These are phyloP conservation scores for Asterochloris erici DNA, from an alignment of 139 green algal species.

Conservation along the genomic window DNA sequence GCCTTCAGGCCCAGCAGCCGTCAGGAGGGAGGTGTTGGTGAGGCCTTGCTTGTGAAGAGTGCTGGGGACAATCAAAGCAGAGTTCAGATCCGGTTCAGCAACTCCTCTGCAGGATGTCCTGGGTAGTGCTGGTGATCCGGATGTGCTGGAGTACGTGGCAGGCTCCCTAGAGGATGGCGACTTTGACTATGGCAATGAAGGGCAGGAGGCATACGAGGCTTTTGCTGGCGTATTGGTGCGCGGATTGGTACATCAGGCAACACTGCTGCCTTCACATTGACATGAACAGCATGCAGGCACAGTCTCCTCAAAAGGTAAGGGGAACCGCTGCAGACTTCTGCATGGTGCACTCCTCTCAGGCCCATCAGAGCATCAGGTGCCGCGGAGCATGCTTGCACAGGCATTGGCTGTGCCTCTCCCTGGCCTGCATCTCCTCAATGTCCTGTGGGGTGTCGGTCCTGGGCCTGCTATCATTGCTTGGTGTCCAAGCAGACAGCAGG, in stretches of 20 bases:
- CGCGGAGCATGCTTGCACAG: background rate
- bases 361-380: background rate
- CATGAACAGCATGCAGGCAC: background rate
- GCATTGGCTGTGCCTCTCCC: background rate
- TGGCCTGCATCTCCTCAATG: background rate
- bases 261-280: background rate
- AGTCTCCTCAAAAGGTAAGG: background rate
- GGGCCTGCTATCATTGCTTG: background rate
- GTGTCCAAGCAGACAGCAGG: no score
- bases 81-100: no score
- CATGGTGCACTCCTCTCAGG: background rate
- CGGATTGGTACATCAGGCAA: background rate
- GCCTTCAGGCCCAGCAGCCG: no score
- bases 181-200: conserved; percentile 12
- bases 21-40: no score
- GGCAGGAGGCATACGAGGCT: conserved; percentile 13
- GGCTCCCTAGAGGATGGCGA: conserved; percentile 12
- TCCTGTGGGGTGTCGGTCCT: background rate
- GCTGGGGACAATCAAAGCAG: no score
- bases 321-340: background rate
- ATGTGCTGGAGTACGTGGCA: conserved; percentile 10
- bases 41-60: no score
- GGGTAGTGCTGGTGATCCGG: background rate
- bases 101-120: background rate
- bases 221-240: conserved; percentile 13